phyloP scores from a whole-genome alignment of 2,329 filamentous ascomycete species.

The Microcera coccophila region DNA sequence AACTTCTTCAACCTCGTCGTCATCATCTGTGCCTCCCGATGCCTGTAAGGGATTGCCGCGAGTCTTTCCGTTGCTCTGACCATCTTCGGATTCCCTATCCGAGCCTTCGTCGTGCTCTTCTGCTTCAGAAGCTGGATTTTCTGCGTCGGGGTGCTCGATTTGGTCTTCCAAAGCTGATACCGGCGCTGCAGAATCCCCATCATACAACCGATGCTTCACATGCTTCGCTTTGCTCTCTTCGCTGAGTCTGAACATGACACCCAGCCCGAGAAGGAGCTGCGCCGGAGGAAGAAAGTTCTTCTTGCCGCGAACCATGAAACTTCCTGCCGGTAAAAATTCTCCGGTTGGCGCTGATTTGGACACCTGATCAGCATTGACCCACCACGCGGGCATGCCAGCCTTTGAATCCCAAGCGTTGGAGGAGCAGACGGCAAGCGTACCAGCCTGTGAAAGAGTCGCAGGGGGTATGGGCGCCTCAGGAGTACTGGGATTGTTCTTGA shows the following conservation, averaged over 20 bases:
- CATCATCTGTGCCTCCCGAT: slow-evolving; percentile 20
- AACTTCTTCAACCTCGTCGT: slow-evolving; percentile 26
- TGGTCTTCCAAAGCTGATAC: slow-evolving; percentile 22
- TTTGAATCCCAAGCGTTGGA: slow-evolving; percentile 96
- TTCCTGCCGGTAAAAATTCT: slow-evolving; percentile 73
- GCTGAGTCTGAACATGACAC: slow-evolving; percentile 81
- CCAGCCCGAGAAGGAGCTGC: slow-evolving; percentile 82
- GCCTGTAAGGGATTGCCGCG: slow-evolving; percentile 39
- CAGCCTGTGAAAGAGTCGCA: slow-evolving; percentile 85
- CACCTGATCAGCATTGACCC: slow-evolving; percentile 87
- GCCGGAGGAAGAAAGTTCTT: slow-evolving; percentile 90
- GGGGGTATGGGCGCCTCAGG: slow-evolving; percentile 86
- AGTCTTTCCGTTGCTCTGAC: slow-evolving; percentile 25
- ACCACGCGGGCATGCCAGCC: slow-evolving; percentile 92
- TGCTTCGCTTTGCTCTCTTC: slow-evolving; percentile 82
- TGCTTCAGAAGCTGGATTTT: slow-evolving; percentile 17
- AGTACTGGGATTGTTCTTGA: slow-evolving; percentile 79
- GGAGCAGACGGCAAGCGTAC: slow-evolving; percentile 75
- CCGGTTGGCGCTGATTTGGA: slow-evolving; percentile 78
- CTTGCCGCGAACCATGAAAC: slow-evolving; percentile 76
- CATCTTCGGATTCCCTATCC: slow-evolving; percentile 32
- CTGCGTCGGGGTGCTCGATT: slow-evolving; percentile 20
- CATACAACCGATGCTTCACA: slow-evolving; percentile 57
- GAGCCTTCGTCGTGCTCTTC: slow-evolving; percentile 30
- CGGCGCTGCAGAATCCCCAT: slow-evolving; percentile 22